A percentile compares a stretch with the other conserved stretches of the same genome.
Evolutionary conservation across 306 rosid genomes (phyloP).

Genomic region (Vigna hirtella): DNA sequence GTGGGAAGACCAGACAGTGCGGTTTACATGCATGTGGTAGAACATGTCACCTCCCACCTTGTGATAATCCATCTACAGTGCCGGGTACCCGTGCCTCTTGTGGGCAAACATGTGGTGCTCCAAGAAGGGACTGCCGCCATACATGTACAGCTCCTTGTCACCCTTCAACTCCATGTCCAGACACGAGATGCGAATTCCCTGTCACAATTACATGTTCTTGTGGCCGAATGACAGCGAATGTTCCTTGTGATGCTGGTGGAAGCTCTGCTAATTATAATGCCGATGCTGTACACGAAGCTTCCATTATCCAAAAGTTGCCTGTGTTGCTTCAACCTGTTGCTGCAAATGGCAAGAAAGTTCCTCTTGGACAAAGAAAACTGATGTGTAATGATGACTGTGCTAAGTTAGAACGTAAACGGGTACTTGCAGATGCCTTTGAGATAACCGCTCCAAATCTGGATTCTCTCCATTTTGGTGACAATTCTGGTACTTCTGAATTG

Average conservation of each 20-base stretch:
- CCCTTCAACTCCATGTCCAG: conserved; percentile 81
- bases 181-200: conserved; percentile 62
- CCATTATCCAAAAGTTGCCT: conserved; percentile 69
- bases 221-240: conserved; percentile 70
- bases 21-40: conserved; percentile 92
- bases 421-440: conserved; percentile 91
- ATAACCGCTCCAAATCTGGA: conserved; percentile 72
- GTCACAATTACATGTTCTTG: conserved; percentile 84
- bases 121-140: conserved; percentile 89
- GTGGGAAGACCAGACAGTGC: conserved; percentile 92
- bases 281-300: conserved; percentile 64
- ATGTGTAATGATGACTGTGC: conserved; percentile 86
- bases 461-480: conserved; percentile 80
- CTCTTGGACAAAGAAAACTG: conserved; percentile 85
- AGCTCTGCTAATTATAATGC: conserved; percentile 52
- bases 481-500: conserved; percentile 64
- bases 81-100: conserved; percentile 67
- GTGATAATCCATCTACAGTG: conserved; percentile 56
- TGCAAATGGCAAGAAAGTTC: conserved; percentile 58
- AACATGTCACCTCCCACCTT: conserved; percentile 76
- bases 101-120: conserved; percentile 93
- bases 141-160: conserved; percentile 82
- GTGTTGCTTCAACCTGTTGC: conserved; percentile 73
- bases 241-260: conserved; percentile 85
- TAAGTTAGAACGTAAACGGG: conserved; percentile 79